Evolutionary conservation across 345 rosid genomes (phyloP), one percentile per base, ranked within the genome.

Genomic region (Aquilaria sinensis): DNA sequence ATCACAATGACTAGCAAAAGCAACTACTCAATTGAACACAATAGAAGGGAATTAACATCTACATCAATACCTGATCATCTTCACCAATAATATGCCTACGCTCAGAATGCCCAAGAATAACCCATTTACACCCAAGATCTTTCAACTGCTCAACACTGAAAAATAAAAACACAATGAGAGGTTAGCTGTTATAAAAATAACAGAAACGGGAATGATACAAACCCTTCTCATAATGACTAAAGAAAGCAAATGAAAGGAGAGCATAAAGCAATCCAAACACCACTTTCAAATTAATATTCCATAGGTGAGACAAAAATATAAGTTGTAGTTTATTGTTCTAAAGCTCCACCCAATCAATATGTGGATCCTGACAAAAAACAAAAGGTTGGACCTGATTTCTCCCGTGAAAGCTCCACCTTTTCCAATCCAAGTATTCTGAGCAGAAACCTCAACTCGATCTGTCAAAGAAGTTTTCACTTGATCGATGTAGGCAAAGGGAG

Each of bases 371-470:
- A 1, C 43, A 37, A 37, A 2, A 37, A 37, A 7, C 43, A 37
- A 37, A 2, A 37, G 43, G 43, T 37, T 37, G 43, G 43, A 94
- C 97, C 99, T 94, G 83, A 94, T 94, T 85, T 94, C 99, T 69
- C 99, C 99, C 0, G 99, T 94, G 77, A 94, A 94, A 63, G 99
- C 99, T 52, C 99, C 99, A 48, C 99, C 99, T 79, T 94, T 94
- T 3, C 93, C 76, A 31, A 91, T 77, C 99, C 99, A 94, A 67
- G 96, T 88, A 83, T 94, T 94, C 67, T 94, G 99, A 73, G 87
- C 88, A 57, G 99, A 79, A 82, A 90, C 60, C 68, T 88, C 91
- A 72, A 94, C 80, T 58, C 90, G 81, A 70, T 83, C 85, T 0
- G 83, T 81, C 69, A 94, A 70, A 2, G 88, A 82, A 53, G 72